Base-by-base conservation (phyloP, 495 filamentous ascomycete genomes). In the Talaromyces wortmannii region DNA sequence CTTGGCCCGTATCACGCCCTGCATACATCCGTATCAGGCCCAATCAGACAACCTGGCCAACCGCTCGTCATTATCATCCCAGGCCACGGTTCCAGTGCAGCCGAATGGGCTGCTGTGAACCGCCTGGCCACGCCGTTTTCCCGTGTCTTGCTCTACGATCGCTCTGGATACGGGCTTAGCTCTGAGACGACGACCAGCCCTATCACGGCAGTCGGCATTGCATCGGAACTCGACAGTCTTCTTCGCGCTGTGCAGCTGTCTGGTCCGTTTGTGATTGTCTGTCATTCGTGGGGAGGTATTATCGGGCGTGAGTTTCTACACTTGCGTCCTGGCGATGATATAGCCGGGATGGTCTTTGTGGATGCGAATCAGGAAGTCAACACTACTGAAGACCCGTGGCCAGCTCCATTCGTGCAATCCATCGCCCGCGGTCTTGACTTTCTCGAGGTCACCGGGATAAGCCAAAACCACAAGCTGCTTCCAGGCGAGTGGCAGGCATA, bases 281-380 rank as follows among this genome's bases (percentile, higher is more conserved):
- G 61, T 32, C 72, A 75, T 52, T 74, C 71, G 32, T 75, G 70
- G 29, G 72, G 72, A 10, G 72, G 72, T 5, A 64, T 66, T 29
- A 67, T 75, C 30, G 68, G 65, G 11, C 59, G 72, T 7, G 59
- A 63, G 40, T 71, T 75, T 18, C 7, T 69, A 17, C 57, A 64
- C 12, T 50, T 60, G 4, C 33, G 16, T 7, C 12, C 6, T 7
- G 43, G 50, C 17, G 36, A 61, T 13, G 36, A 61, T 13, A 45
- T 67, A 11, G 50, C 43, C 7, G 65, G 63, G 7, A 61, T 67
- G 57, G 59, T 67, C 18, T 57, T 66, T 45, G 61, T 63, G 10
- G 65, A 67, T 29, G 64, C 61, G 12, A 60, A 62, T 12, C 51
- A 57, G 10, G 65, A 66, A 13, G 7, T 31, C 30, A 60, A 57